Evolutionary conservation across 441 rosid genomes (phyloP), one percentile per base, ranked within the genome.

Genomic region (Arabidopsis hybrid): DNA sequence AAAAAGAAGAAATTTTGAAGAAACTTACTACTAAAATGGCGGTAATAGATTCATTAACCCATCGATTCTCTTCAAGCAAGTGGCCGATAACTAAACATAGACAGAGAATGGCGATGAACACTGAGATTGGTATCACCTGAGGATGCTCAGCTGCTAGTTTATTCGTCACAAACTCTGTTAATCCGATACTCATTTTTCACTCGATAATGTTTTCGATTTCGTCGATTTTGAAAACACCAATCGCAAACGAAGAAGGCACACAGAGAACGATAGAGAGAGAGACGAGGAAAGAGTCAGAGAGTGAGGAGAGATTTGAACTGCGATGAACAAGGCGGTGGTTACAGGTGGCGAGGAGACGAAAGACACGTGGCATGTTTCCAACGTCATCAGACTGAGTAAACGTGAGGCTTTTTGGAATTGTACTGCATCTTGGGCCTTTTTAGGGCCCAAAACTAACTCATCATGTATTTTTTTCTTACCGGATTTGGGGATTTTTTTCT

Each of bases 41-140:
- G 47, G 89, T 84, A 55, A 86, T 86, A 75, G 94, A 89, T 82
- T 85, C 94, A 65, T 87, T 89, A 39, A 87, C 89, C 94, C 90
- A 89, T 26, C 88, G 81, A 49, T 81, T 89, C 67, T 84, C 89
- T 78, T 85, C 94, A 16, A 87, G 85, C 55, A 89, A 75, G 83
- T 89, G 94, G 21, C 94, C 94, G 32, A 87, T 75, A 8, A 87
- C 66, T 49, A 89, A 60, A 70, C 91, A 89, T 32, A 89, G 78
- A 70, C 87, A 85, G 40, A 89, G 87, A 71, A 89, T 71, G 55
- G 83, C 90, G 39, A 89, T 85, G 78, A 89, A 85, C 31, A 93
- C 64, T 14, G 92, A 79, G 8, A 91, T 79, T 2, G 93, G 93
- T 66, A 93, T 86, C 70, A 94, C 97, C 72, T 62, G 78, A 21